Percentiles rank a stretch among this genome's conserved stretches.
phyloP scores from a whole-genome alignment of 75 land plant species.

The Picea sitchensis region DNA sequence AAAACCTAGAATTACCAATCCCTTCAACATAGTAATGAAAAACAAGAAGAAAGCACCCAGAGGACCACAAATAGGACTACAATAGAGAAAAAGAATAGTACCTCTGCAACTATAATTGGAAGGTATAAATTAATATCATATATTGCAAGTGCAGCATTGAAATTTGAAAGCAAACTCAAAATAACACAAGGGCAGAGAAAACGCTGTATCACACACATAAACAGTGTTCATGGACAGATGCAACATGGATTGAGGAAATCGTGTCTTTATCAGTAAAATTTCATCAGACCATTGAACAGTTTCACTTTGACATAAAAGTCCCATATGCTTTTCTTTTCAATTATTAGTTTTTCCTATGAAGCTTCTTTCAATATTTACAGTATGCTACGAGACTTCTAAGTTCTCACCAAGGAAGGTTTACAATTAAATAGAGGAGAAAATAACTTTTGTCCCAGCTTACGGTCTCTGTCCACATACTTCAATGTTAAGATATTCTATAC shows the following conservation, averaged over 20 bases:
- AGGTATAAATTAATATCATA: neutral
- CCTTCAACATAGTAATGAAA: neutral
- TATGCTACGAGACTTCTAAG: neutral
- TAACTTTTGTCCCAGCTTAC: neutral
- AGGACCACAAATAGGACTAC: neutral
- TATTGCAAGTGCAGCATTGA: neutral
- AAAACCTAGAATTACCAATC: neutral
- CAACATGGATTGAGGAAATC: neutral
- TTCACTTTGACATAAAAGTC: neutral
- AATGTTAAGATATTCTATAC: neutral
- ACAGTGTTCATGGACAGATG: neutral
- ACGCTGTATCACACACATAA: no score
- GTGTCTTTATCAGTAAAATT: neutral
- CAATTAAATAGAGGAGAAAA: slow-evolving; percentile 2
- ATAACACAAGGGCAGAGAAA: neutral
- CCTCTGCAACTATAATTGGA: neutral
- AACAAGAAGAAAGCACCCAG: neutral
- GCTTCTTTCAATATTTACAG: no score
- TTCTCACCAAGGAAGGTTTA: neutral
- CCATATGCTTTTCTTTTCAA: neutral
- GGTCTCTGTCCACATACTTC: neutral
- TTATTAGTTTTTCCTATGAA: no score
- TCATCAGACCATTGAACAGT: neutral
- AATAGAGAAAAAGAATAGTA: neutral
- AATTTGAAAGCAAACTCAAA: neutral